Evolutionary conservation across 306 rosid species (phyloP).

Genomic region (Medicago lupulina): DNA sequence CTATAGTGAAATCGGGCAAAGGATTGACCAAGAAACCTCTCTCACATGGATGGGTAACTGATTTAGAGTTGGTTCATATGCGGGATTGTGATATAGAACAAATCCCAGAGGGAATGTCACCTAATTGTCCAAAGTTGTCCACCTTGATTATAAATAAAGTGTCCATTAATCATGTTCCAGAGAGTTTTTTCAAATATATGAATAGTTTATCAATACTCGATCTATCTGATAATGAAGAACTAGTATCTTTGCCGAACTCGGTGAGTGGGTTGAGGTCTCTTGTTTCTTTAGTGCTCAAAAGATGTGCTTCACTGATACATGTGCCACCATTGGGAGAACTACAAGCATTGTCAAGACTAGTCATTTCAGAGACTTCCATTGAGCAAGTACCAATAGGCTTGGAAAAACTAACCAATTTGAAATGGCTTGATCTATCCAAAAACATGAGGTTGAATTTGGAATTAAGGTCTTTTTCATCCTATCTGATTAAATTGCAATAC

Average conservation of each 20-base stretch:
- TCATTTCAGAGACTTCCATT: background rate
- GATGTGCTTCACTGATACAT: background rate
- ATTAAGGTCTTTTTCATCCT: background rate
- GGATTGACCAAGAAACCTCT: background rate
- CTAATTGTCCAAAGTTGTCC: background rate
- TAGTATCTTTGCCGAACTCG: background rate
- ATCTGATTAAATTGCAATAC: background rate
- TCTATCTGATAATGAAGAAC: background rate
- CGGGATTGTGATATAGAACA: background rate
- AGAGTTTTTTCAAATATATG: background rate
- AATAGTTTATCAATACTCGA: background rate
- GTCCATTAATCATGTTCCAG: background rate
- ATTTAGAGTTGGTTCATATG: background rate
- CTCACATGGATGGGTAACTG: background rate
- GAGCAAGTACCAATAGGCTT: background rate
- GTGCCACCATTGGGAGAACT: background rate
- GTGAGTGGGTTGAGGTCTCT: background rate
- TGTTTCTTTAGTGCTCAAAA: background rate
- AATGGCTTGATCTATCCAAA: background rate
- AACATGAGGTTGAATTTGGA: background rate
- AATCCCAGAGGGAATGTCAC: background rate
- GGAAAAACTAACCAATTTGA: background rate
- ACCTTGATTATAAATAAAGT: background rate
- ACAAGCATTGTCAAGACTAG: background rate
- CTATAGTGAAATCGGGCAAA: background rate